A percentile compares a stretch with the other conserved stretches of the same genome.
phyloP scores from a whole-genome alignment of 2,329 filamentous ascomycete species.

The Myrmaecium sp. region DNA sequence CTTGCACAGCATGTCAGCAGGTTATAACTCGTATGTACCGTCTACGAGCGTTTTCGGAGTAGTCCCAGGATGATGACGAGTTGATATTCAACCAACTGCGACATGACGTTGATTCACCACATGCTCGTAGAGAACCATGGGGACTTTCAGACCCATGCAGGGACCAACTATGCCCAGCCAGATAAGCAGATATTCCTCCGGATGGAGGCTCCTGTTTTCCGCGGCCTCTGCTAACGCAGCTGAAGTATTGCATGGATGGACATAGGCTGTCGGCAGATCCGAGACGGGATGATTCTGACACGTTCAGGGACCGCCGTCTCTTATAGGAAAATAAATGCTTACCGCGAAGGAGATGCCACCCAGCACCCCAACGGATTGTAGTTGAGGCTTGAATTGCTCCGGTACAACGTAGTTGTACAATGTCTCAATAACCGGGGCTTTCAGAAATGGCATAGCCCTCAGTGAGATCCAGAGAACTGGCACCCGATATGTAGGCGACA shows the following conservation, averaged over 20 bases:
- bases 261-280: conserved; percentile 65
- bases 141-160: conserved; percentile 62
- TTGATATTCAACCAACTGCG: too few relatives aligned
- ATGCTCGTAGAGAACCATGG: conserved; percentile 22
- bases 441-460: conserved; percentile 5
- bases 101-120: too few relatives aligned
- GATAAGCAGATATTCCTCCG: conserved; percentile 58
- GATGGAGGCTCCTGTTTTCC: conserved; percentile 15
- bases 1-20: too few relatives aligned
- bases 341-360: conserved; percentile 23
- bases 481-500: conserved; percentile 27
- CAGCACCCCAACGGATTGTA: conserved; percentile 19
- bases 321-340: conserved; percentile 5
- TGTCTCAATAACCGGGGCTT: conserved; percentile 13
- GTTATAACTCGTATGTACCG: too few relatives aligned
- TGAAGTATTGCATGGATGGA: conserved; percentile 82
- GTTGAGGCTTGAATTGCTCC: conserved; percentile 12
- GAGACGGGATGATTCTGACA: conserved; percentile 64
- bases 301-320: conserved; percentile 1
- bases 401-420: conserved; percentile 22
- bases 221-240: conserved; percentile 52
- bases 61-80: too few relatives aligned
- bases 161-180: conserved; percentile 83
- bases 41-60: too few relatives aligned
- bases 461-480: conserved; percentile 27